Base-by-base conservation (phyloP, 2,329 filamentous ascomycete genomes). In the Penicillium sp. region DNA sequence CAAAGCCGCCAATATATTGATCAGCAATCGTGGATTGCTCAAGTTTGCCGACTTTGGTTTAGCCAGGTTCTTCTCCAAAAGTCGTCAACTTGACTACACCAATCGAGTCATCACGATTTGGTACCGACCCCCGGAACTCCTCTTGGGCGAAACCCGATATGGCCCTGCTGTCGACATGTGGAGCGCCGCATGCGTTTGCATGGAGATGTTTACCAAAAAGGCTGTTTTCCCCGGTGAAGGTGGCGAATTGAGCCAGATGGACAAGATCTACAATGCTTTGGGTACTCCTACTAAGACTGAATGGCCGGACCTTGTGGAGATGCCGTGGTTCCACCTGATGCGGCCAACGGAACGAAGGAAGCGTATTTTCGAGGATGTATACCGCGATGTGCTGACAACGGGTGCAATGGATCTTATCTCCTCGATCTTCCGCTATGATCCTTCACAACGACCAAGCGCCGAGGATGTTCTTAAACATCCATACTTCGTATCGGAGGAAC, bases 41-140 rank as follows among this genome's bases (percentile, higher is more conserved):
- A 99, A 97, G 73, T 83, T 96, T 59, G 94, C 94, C 30, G 94
- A 99, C 73, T 99, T 99, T 73, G 94, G 94, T 19, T 83, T 99
- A 14, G 94, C 94, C 12, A 88, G 95, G 36, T 99, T 99, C 75
- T 99, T 96, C 69, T 90, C 91, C 33, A 99, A 99, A 72, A 87
- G 88, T 47, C 87, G 88, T 58, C 90, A 94, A 72, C 83, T 96
- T 44, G 93, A 99, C 72, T 99, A 99, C 73, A 99, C 94, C 1
- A 99, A 99, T 70, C 89, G 94, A 35, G 95, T 99, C 65, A 96
- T 99, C 70, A 99, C 94, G 2, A 97, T 99, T 62, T 99, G 95
- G 95, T 97, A 97, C 72, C 85, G 92, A 4, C 90, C 91, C 0
- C 91, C 92, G 0, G 92, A 97, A 71, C 81, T 97, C n/a, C 79